Percentiles rank a stretch among this genome's conserved stretches.
phyloP scores from a whole-genome alignment of 2,329 filamentous ascomycete genomes.

The Phialophora tarda region DNA sequence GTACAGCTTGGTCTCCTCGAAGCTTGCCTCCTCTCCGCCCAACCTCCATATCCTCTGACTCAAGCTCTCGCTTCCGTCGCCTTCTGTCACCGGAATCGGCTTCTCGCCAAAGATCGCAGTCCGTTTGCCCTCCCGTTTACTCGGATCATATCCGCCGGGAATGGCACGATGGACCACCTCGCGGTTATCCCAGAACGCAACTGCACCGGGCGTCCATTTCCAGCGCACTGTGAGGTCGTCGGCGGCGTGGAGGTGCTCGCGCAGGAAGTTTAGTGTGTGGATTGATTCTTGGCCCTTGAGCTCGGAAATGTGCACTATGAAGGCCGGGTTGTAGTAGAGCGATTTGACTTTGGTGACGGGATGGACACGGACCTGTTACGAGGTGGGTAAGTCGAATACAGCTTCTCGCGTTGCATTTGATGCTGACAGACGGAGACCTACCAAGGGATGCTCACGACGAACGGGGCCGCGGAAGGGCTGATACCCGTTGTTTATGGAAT shows the following conservation, averaged over 20 bases:
- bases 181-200: conserved; percentile 40
- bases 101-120: conserved; percentile 37
- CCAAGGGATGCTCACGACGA: conserved; percentile 35
- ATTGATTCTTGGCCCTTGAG: conserved; percentile 38
- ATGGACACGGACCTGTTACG: conserved; percentile 37
- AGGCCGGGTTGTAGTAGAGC: conserved; percentile 39
- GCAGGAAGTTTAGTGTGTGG: conserved; percentile 37
- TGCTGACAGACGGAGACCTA: conserved; percentile 4
- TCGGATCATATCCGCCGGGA: conserved; percentile 38
- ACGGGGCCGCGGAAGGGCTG: conserved; percentile 35
- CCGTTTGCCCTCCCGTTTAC: conserved; percentile 37
- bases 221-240: conserved; percentile 36
- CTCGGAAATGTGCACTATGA: conserved; percentile 36
- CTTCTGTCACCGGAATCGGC: conserved; percentile 19
- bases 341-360: conserved; percentile 39
- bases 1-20: conserved; percentile 22
- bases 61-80: conserved; percentile 21
- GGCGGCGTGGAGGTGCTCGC: conserved; percentile 37
- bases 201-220: conserved; percentile 34
- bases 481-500: conserved; percentile 35
- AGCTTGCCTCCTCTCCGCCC: conserved; percentile 17
- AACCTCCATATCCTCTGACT: conserved; percentile 21
- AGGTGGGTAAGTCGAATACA: not conserved
- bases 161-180: conserved; percentile 36
- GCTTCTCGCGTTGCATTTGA: too few relatives aligned